Conservation (phyloP, 106 monocot species). For the Allium sativum region DNA sequence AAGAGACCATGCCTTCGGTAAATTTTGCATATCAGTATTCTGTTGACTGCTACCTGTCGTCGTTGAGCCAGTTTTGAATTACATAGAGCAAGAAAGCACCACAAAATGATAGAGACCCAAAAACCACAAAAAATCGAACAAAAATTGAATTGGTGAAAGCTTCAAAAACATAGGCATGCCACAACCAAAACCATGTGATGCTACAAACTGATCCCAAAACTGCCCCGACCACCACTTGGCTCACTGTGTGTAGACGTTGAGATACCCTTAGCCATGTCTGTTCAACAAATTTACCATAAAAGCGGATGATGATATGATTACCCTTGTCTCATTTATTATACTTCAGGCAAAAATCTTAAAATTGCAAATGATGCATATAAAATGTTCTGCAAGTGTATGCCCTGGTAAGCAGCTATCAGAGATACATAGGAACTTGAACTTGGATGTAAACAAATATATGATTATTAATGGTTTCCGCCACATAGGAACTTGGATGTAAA, state of each 20-base stretch:
- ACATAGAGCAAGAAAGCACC: conserved; percentile 40
- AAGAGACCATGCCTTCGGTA: no score
- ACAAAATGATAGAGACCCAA: conserved; percentile 30
- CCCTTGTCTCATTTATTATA: no score
- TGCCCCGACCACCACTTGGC: conserved; percentile 73
- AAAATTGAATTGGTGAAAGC: conserved; percentile 47
- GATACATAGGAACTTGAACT: no score
- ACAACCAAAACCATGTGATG: conserved; percentile 57
- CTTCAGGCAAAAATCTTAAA: no score
- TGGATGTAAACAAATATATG: no score
- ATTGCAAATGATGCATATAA: no score
- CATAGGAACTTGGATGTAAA: no score
- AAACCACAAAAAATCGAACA: conserved; percentile 33
- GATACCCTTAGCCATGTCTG: conserved; percentile 82
- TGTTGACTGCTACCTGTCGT: conserved; percentile 13
- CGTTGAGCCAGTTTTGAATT: conserved; percentile 50
- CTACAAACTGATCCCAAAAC: conserved; percentile 36
- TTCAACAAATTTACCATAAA: neutral
- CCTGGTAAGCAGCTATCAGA: no score
- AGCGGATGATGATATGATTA: neutral
- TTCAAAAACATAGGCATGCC: conserved; percentile 43
- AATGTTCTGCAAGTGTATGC: no score
- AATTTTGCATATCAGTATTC: neutral
- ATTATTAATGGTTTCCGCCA: no score
- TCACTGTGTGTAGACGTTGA: conserved; percentile 48